A percentile compares a stretch with the other conserved stretches of the same genome.
Evolutionary conservation across 805 yeast genomes (phyloP).

Genomic region (Yamadazyma sp.): DNA sequence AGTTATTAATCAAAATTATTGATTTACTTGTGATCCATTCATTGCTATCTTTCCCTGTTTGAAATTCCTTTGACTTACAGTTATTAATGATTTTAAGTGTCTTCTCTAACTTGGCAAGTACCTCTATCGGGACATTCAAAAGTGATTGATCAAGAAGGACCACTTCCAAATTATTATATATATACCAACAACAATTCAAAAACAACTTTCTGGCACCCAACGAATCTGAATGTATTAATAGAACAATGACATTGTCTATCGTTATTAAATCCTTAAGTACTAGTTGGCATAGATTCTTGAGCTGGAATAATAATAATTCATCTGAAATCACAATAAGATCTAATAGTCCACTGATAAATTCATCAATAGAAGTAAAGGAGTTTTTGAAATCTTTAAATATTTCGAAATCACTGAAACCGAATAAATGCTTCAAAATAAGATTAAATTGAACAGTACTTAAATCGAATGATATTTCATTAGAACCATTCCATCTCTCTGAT

Average conservation of each 20-base stretch:
- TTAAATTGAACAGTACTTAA: constrained; percentile 42
- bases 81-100: constrained; percentile 24
- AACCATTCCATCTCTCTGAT: constrained; percentile 50
- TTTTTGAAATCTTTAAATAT: constrained; percentile 34
- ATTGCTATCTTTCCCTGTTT: constrained; percentile 11
- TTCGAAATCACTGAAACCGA: constrained; percentile 47
- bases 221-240: constrained; percentile 53
- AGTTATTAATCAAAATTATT: constrained; percentile 16
- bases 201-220: constrained; percentile 54
- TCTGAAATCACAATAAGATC: constrained; percentile 62
- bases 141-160: constrained; percentile 48
- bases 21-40: constrained; percentile 22
- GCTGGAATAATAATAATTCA: constrained; percentile 55
- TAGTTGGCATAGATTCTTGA: constrained; percentile 61
- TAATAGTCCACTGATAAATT: constrained; percentile 52
- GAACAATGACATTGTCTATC: constrained; percentile 56
- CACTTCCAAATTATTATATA: constrained; percentile 62
- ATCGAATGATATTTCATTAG: constrained; percentile 35
- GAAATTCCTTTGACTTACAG: constrained; percentile 24
- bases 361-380: constrained; percentile 22
- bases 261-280: constrained; percentile 53
- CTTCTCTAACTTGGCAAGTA: constrained; percentile 25
- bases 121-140: constrained; percentile 24
- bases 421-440: constrained; percentile 51
- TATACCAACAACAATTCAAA: constrained; percentile 62